Conservation (phyloP, 1,139 yeast species). For the Suhomyces coccinellae region DNA sequence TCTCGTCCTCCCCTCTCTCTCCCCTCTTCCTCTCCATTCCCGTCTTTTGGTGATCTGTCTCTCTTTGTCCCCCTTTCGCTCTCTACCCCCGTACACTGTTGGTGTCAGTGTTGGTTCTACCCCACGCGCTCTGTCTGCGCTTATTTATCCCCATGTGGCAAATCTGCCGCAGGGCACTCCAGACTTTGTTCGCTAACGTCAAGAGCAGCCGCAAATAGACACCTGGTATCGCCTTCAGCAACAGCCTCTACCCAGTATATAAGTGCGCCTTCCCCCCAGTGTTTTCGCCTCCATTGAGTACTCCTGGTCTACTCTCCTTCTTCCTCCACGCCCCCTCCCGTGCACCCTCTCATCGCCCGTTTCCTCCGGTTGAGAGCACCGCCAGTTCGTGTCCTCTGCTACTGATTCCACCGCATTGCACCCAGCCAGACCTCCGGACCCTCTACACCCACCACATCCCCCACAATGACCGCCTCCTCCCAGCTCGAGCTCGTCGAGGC, state of each 20-base stretch:
- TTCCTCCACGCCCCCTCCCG: too few species aligned
- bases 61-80: background rate
- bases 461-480: constrained; percentile 7
- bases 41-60: background rate
- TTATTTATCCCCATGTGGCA: constrained; percentile 6
- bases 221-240: background rate
- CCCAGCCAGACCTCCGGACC: background rate
- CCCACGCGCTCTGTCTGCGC: constrained; percentile 2
- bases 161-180: constrained; percentile 5
- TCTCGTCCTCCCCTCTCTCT: background rate
- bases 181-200: constrained; percentile 8
- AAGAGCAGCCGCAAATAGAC: constrained; percentile 9
- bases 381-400: background rate
- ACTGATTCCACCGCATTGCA: background rate
- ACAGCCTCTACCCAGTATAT: too few species aligned
- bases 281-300: too few species aligned
- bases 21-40: background rate
- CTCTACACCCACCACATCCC: too few species aligned
- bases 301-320: too few species aligned
- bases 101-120: too few species aligned
- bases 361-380: constrained; percentile 1
- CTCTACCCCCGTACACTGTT: background rate
- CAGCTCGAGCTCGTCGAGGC: constrained; percentile 15
- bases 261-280: too few species aligned
- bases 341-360: too few species aligned